These are phyloP conservation scores for Lactifluus piperatus DNA, from an alignment of 768 basidiomycete genomes.

Conservation along the genomic window DNA sequence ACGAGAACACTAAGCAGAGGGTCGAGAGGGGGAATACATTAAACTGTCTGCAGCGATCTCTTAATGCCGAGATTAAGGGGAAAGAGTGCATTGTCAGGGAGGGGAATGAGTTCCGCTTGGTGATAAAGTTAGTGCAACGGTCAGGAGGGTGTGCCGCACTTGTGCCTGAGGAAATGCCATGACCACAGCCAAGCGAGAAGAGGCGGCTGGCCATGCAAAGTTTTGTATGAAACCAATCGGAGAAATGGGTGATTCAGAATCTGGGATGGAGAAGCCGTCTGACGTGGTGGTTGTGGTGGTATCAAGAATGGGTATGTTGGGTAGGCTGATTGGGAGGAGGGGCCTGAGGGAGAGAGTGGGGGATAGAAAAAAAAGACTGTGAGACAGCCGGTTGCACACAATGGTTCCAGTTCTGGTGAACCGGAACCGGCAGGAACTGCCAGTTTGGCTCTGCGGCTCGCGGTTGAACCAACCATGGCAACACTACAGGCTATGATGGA, in stretches of 20 bases:
- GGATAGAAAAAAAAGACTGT: constrained; percentile 59
- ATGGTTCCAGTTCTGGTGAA: no score
- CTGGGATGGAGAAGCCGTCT: constrained; percentile 15
- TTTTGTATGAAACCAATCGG: constrained; percentile 20
- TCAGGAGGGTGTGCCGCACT: constrained; percentile 28
- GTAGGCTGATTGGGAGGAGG: constrained; percentile 73
- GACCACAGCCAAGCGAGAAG: constrained; percentile 48
- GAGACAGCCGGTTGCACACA: no score
- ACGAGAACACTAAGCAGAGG: constrained; percentile 43
- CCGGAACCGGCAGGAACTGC: no score
- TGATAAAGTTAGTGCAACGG: constrained; percentile 29
- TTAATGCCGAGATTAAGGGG: constrained; percentile 25
- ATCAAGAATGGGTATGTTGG: constrained; percentile 43
- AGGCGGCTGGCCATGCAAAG: constrained; percentile 31
- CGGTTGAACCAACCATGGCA: no score
- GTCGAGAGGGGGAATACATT: constrained; percentile 36
- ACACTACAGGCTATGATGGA: no score
- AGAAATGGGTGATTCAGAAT: constrained; percentile 21
- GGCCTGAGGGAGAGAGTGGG: constrained; percentile 52
- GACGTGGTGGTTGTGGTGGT: constrained; percentile 25
- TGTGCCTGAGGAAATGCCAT: constrained; percentile 52
- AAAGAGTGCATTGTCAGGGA: constrained; percentile 35
- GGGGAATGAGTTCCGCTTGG: constrained; percentile 52
- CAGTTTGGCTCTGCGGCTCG: no score
- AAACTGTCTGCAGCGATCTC: constrained; percentile 38